Conservation (phyloP, 805 yeast species). For the Cephaloascus fragrans region DNA sequence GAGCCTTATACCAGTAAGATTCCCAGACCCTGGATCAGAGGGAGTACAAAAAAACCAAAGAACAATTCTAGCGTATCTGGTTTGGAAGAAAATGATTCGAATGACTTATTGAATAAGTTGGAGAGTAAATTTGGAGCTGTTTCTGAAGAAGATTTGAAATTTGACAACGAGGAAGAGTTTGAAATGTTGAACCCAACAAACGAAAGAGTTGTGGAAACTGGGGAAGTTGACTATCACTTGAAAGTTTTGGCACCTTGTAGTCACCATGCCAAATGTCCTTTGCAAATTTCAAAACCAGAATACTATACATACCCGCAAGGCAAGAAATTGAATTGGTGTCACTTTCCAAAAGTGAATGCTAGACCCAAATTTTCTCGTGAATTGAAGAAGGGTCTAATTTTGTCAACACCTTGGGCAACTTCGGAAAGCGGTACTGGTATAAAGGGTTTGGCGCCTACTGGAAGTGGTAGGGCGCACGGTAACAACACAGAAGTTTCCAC, state of each 20-base stretch:
- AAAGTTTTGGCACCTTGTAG: conserved; percentile 82
- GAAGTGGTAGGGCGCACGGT: conserved; percentile 74
- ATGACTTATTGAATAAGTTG: conserved; percentile 19
- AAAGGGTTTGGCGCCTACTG: conserved; percentile 37
- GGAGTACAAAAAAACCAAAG: conserved; percentile 33
- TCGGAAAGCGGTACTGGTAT: conserved; percentile 46
- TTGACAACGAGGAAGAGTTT: conserved; percentile 26
- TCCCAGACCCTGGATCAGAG: conserved; percentile 59
- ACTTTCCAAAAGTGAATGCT: conserved; percentile 57
- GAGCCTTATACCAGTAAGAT: conserved; percentile 47
- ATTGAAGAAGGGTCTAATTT: conserved; percentile 68
- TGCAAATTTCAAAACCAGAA: conserved; percentile 69
- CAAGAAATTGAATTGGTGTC: conserved; percentile 61
- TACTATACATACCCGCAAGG: conserved; percentile 50
- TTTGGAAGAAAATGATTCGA: conserved; percentile 14
- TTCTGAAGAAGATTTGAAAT: conserved; percentile 31
- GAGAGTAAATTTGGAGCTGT: conserved; percentile 31
- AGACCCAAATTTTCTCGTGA: conserved; percentile 80
- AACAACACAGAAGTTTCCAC: conserved; percentile 61
- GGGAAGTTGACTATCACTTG: conserved; percentile 37
- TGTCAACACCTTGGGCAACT: conserved; percentile 67
- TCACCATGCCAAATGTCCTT: conserved; percentile 80
- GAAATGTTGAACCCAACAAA: conserved; percentile 14
- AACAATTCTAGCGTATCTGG: conserved; percentile 20
- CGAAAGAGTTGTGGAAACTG: conserved; percentile 5